Evolutionary conservation across 2,329 filamentous ascomycete species (phyloP), one percentile per base, ranked within the genome.

Genomic region (Talaromyces sp.): DNA sequence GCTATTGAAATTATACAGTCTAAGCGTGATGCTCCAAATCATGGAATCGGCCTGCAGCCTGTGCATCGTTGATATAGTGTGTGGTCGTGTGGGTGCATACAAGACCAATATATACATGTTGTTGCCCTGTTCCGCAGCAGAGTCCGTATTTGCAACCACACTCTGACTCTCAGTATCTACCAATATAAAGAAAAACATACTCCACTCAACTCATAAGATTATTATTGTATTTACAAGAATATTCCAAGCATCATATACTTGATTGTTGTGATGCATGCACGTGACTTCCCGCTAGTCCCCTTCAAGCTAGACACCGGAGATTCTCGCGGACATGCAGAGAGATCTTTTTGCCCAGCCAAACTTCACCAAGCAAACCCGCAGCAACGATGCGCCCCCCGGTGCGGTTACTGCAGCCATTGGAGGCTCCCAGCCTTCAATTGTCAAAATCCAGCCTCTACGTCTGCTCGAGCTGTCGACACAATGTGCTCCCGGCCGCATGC

Each of bases 401-500:
- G 65, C 74, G 73, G 61, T 63, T 77, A 49, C 67, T 76, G 55
- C 66, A 70, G 58, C 70, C 67, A 50, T 62, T 75, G 64, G 75
- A 76, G 69, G 70, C 68, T 11, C 60, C 71, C 3, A 63, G 68
- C 53, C 65, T 67, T 54, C 67, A 69, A 50, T 63, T 65, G 17
- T 66, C 69, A 4, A 67, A 65, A 32, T 1, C 32, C 32, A 59
- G 68, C 46, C 64, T 71, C 29, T 78, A 77, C 27, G 67, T 78
- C 63, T 78, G 75, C 66, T 76, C 74, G 14, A 72, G 67, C 58
- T 78, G 75, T 67, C 70, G 73, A 67, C 69, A 75, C 60, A 71
- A 72, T 67, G 69, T 67, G 38, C 64, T 69, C 27, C 73, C 74
- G 26, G 26, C 26, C 26, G 35, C 54, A 14, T 59, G 51, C 11